Evolutionary conservation across 139 green algal genomes (phyloP), one percentile per base, ranked within the genome.

Genomic region (Micractinium sp.): DNA sequence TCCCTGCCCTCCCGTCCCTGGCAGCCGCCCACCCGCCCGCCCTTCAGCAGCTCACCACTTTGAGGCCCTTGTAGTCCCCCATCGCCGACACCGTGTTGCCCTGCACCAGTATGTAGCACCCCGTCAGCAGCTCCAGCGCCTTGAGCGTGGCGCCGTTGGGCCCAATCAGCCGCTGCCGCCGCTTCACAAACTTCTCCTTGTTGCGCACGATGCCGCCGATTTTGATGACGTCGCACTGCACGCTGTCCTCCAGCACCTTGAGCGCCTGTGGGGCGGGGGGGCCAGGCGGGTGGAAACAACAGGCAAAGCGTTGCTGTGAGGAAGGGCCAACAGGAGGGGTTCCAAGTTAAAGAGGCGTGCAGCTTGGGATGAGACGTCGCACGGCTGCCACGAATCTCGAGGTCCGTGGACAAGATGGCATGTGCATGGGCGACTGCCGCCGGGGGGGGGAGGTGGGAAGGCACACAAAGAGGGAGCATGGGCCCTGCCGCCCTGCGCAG

Each of bases 221-320:
- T 89, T 99, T 99, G 93, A 99, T 99, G 87, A 99, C 96, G 93
- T 99, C 98, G 89, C 96, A 98, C 90, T 98, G 95, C 93, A 98
- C 94, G 81, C 98, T 94, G 90, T 99, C 98, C 18, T 97, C 60
- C 83, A 99, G 89, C 41, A 99, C 93, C 90, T 98, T 99, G n/a
- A 98, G 82, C 38, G 97, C 97, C 95, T 99, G 95, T 80, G 25
- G 81, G 35, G 13, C 39, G 36, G 25, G 25, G 47, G n/a, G 7
- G 56, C 2, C 9, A 75, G 22, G 25, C 13, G 33, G 31, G 14
- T 9, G 36, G 18, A 22, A 0, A n/a, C 36, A 82, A 19, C 36
- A 9, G 47, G 47, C 80, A 38, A 15, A 23, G 15, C 19, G 69
- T 16, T 4, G 69, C 14, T 69, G 85, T 73, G 85, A 61, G 13